Percentiles rank a stretch among this genome's conserved stretches.
Conservation (phyloP, 2,329 filamentous ascomycete genomes). For the Cercospora sp. region DNA sequence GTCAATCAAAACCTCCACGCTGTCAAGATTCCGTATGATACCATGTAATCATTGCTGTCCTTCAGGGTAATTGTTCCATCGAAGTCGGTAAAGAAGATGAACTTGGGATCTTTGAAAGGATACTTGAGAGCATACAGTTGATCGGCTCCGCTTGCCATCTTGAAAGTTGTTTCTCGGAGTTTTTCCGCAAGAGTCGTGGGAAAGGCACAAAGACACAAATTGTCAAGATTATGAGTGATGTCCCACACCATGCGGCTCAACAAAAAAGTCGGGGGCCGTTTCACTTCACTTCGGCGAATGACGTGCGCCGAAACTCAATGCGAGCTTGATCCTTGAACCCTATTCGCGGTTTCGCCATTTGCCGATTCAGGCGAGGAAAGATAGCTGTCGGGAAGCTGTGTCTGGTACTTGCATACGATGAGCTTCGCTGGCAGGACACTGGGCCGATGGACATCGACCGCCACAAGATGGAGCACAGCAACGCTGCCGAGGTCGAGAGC, state of each 20-base stretch:
- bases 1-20: conserved; percentile 51
- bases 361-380: not conserved
- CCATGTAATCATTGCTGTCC: conserved; percentile 69
- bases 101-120: conserved; percentile 64
- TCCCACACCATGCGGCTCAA: conserved; percentile 14
- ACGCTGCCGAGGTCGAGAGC: not conserved
- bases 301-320: conserved; percentile 2
- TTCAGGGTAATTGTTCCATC: conserved; percentile 88
- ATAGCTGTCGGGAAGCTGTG: not conserved
- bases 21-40: conserved; percentile 32
- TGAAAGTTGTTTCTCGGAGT: not conserved
- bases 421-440: not conserved
- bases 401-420: not conserved
- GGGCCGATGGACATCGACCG: not conserved
- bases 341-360: not conserved
- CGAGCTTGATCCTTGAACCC: not conserved
- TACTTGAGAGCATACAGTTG: conserved; percentile 48
- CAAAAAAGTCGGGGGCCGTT: conserved; percentile 9
- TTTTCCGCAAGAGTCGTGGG: not conserved
- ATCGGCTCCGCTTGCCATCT: conserved; percentile 31
- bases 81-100: conserved; percentile 99
- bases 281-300: conserved; percentile 13
- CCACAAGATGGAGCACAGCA: conserved; percentile 9
- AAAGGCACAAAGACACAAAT: not conserved
- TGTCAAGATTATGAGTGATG: conserved; percentile 8